Conservation (phyloP, 768 basidiomycete species). For the Steccherinum ochraceum region DNA sequence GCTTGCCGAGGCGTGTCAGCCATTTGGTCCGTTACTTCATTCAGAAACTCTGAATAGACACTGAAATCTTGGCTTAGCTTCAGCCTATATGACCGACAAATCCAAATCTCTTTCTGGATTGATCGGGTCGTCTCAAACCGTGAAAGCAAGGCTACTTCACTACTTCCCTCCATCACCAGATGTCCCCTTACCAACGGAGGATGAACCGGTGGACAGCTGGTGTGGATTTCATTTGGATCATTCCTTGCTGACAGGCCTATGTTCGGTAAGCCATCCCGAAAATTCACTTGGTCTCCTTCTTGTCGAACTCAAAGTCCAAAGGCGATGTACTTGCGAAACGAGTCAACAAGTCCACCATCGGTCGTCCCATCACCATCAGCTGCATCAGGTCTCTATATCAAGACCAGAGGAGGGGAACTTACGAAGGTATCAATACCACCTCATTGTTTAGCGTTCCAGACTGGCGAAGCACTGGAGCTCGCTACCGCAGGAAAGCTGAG, state of each 20-base stretch:
- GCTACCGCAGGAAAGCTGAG: conserved; percentile 75
- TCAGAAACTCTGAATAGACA: too few relatives aligned
- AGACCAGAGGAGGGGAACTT: conserved; percentile 70
- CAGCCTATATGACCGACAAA: conserved; percentile 57
- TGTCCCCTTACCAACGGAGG: conserved; percentile 31
- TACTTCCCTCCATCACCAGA: conserved; percentile 75
- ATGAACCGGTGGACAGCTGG: conserved; percentile 78
- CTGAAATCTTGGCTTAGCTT: conserved; percentile 37
- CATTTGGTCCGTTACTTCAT: conserved; percentile 56
- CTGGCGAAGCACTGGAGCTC: conserved; percentile 90
- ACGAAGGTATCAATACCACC: conserved; percentile 82
- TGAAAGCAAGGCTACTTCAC: conserved; percentile 91
- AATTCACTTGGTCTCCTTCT: too few relatives aligned
- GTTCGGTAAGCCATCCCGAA: conserved; percentile 74
- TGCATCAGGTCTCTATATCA: conserved; percentile 85
- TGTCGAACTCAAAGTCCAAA: too few relatives aligned
- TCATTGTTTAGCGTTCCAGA: conserved; percentile 91
- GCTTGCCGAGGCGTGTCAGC: conserved; percentile 84
- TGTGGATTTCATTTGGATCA: conserved; percentile 97
- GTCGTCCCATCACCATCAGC: conserved; percentile 64
- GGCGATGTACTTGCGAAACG: conserved; percentile 79
- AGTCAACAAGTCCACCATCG: conserved; percentile 30
- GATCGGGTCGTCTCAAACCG: conserved; percentile 72
- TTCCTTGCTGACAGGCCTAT: conserved; percentile 85
- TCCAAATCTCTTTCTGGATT: conserved; percentile 65